These are phyloP conservation scores for Penicillium sclerotigenum DNA, from an alignment of 2,329 filamentous ascomycete genomes.

Conservation along the genomic window DNA sequence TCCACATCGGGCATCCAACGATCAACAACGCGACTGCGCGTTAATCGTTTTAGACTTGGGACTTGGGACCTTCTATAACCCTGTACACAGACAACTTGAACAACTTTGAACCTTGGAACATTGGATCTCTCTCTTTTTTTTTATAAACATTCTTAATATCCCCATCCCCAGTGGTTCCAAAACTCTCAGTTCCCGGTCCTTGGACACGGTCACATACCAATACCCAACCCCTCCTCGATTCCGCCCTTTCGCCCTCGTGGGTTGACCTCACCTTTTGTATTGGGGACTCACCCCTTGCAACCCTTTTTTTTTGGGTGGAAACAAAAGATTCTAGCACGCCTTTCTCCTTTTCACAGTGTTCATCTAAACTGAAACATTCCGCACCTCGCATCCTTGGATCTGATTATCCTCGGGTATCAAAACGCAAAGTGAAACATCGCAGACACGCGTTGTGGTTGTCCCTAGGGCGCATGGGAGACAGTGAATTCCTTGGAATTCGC, in stretches of 20 bases:
- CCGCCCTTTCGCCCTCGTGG: slow-evolving; percentile 17
- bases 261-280: slow-evolving; percentile 12
- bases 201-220: not conserved
- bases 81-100: too few species aligned
- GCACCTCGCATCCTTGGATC: not conserved
- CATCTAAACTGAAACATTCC: slow-evolving; percentile 13
- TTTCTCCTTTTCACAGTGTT: not conserved
- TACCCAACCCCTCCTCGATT: slow-evolving; percentile 10
- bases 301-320: not conserved
- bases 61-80: too few species aligned
- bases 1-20: slow-evolving; percentile 4
- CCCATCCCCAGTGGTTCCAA: not conserved
- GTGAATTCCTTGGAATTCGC: slow-evolving; percentile 4
- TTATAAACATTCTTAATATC: not conserved
- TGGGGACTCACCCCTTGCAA: slow-evolving; percentile 23
- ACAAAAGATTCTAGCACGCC: not conserved
- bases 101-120: not conserved
- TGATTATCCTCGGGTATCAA: not conserved
- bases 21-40: slow-evolving; percentile 15
- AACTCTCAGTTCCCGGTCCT: not conserved
- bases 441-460: not conserved
- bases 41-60: slow-evolving; percentile 9
- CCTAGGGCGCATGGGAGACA: slow-evolving; percentile 2
- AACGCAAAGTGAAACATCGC: not conserved
- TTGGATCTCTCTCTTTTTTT: too few species aligned